Conservation (phyloP, 2,329 filamentous ascomycete genomes). For the Alternaria consortialis region DNA sequence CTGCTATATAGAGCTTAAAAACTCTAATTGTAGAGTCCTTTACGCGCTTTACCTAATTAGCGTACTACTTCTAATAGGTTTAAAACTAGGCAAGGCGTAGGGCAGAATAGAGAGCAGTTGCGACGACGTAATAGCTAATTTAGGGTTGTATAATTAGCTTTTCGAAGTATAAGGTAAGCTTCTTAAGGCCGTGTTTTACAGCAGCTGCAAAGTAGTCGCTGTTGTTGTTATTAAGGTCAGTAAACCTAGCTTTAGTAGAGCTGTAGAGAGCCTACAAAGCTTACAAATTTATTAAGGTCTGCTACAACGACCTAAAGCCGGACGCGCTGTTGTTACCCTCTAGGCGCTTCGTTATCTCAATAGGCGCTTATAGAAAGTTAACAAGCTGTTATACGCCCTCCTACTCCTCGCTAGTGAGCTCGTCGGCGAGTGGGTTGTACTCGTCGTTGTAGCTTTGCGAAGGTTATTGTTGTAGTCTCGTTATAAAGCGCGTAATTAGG, state of each 20-base stretch:
- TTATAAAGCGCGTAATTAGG: not conserved
- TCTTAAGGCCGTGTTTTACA: too few species aligned
- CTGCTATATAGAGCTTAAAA: constrained; percentile 5
- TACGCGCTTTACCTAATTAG: constrained; percentile 2
- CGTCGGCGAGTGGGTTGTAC: constrained; percentile 10
- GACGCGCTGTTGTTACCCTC: constrained; percentile 14
- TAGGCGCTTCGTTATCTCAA: constrained; percentile 9
- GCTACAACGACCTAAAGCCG: constrained; percentile 14
- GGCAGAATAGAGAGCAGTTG: constrained; percentile 12
- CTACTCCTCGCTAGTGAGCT: constrained; percentile 12
- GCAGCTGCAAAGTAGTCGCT: too few species aligned
- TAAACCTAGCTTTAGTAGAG: not conserved
- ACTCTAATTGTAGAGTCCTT: not conserved
- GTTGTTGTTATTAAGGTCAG: too few species aligned
- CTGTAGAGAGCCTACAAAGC: not conserved
- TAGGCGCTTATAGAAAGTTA: constrained; percentile 5
- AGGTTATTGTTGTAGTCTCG: not conserved
- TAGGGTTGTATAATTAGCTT: constrained; percentile 7
- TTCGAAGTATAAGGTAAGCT: not conserved
- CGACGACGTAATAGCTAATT: constrained; percentile 6
- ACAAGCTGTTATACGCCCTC: constrained; percentile 9
- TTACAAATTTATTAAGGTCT: constrained; percentile 12
- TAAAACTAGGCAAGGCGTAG: constrained; percentile 16
- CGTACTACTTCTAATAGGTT: constrained; percentile 5
- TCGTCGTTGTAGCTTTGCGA: not conserved